Base-by-base conservation (phyloP, 345 rosid species). In the Kandelia obovata region DNA sequence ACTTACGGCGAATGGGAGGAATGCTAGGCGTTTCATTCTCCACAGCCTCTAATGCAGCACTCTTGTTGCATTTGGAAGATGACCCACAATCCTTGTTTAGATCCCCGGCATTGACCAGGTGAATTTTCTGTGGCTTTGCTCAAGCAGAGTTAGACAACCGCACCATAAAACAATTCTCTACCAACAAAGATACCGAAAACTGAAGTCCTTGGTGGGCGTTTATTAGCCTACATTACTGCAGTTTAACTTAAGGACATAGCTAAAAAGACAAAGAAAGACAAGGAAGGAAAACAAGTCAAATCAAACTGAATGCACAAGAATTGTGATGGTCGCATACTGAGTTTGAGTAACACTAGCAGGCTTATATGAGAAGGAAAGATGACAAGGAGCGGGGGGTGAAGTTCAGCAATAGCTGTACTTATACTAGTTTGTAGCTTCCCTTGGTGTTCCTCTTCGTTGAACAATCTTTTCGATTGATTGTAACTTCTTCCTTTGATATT, bases 1-100 rank as follows among this genome's bases (percentile, higher is more conserved):
- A 78, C 92, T 83, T 52, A 95, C 99, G 92, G 69, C 88, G 93
- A 73, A 86, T 83, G 27, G 96, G 92, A 49, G 97, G 88, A 81
- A 86, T 78, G 77, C 90, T 80, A 53, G 92, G 89, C 43, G 88
- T 75, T 57, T 87, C 86, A 7, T 80, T 75, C 68, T 85, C 96
- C 6, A 74, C 71, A 46, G 85, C 70, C 66, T 88, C 85, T 4
- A 83, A 72, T 17, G 86, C 52, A 66, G 85, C 43, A 61, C 76
- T 73, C 77, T 66, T 87, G 69, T 68, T 78, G 79, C 76, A 58
- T 67, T 82, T 85, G 37, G 95, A 88, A 72, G 97, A 88, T 17
- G 97, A 87, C 15, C 86, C 90, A 47, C 73, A 77, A 13, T 81
- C 88, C 79, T 77, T 89, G 78, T 59, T 83, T 65, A 80, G 65